Base-by-base conservation (phyloP, 495 filamentous ascomycete species). In the Lophiotrema nucula region DNA sequence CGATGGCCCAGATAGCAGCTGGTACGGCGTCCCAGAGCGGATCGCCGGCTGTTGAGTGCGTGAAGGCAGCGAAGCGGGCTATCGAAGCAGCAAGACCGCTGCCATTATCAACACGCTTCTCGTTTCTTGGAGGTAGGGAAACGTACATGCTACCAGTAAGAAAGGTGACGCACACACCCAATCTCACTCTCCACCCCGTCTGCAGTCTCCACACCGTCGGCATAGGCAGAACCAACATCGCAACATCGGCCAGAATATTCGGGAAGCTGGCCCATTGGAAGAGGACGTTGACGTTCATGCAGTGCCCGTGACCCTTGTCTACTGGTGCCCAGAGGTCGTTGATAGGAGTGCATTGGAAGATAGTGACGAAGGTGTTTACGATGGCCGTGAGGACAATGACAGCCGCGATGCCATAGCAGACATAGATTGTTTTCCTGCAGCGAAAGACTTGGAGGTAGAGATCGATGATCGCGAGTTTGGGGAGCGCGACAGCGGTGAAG, bases 181-280 rank as follows among this genome's bases (percentile, higher is more conserved):
- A n/a, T 23, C 24, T 46, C 16, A 46, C n/a, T 46, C 22, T 46
- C 22, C 13, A 22, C 15, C 19, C 22, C 3, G 38, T 27, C 33
- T 60, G 48, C 15, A 60, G 41, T 21, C 53, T 26, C 56, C 48
- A 47, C 11, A 60, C 49, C 19, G 41, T 27, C 15, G 47, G 39
- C n/a, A 60, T 19, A 2, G 56, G 56, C 13, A 60, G 11, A 21
- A 60, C 10, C 23, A 60, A 26, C 3, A 60, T 39, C 8, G 27
- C 33, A 16, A 47, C 41, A 38, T 60, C 48, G 39, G 41, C 37
- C 3, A 60, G 10, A 21, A 41, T 42, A 31, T 53, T 60, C 8
- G 56, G 39, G 46, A 49, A 31, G 18, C 25, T 22, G 18, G 12
- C 28, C 46, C 46, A 28, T 28, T 18, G 12, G 16, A 49, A 49